Percentiles rank a stretch among this genome's conserved stretches.
Evolutionary conservation across 1,139 yeast genomes (phyloP).

Genomic region (Taiozyma sp.): DNA sequence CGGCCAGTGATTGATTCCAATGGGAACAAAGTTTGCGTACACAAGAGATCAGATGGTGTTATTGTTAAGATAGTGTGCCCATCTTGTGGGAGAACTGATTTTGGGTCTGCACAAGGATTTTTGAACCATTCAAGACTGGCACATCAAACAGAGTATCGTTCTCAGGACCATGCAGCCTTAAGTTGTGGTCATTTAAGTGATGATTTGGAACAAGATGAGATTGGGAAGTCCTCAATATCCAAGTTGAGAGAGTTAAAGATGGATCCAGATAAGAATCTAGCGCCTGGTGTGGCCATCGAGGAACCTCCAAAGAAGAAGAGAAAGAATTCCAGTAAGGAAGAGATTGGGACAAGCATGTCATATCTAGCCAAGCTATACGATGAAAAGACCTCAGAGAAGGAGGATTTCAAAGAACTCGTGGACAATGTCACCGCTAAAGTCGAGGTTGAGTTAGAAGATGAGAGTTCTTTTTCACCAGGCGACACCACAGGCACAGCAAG

Average conservation of each 20-base stretch:
- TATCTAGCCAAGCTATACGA: constrained; percentile 26
- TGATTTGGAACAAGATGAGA: constrained; percentile 55
- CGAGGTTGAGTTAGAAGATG: constrained; percentile 10
- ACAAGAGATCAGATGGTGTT: constrained; percentile 69
- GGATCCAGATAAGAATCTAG: constrained; percentile 29
- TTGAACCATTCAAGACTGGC: constrained; percentile 73
- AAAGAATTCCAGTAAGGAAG: constrained; percentile 4
- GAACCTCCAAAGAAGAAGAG: constrained; percentile 17
- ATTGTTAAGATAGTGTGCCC: constrained; percentile 66
- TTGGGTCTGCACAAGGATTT: constrained; percentile 78
- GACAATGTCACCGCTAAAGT: constrained; percentile 26
- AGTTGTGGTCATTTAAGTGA: constrained; percentile 61
- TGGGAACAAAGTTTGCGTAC: constrained; percentile 44
- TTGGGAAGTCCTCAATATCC: constrained; percentile 43
- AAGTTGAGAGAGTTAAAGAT: constrained; percentile 36
- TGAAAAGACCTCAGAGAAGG: constrained; percentile 5
- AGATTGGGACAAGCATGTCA: constrained; percentile 4
- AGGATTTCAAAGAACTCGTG: constrained; percentile 28
- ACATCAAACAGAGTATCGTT: constrained; percentile 65
- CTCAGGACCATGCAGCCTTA: constrained; percentile 74
- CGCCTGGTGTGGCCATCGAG: constrained; percentile 28
- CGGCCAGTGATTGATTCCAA: constrained; percentile 30
- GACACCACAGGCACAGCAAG: background rate
- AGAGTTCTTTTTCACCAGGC: constrained; percentile 1
- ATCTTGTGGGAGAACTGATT: constrained; percentile 62